phyloP scores from a whole-genome alignment of 345 rosid genomes.

The Aquilaria malaccensis region DNA sequence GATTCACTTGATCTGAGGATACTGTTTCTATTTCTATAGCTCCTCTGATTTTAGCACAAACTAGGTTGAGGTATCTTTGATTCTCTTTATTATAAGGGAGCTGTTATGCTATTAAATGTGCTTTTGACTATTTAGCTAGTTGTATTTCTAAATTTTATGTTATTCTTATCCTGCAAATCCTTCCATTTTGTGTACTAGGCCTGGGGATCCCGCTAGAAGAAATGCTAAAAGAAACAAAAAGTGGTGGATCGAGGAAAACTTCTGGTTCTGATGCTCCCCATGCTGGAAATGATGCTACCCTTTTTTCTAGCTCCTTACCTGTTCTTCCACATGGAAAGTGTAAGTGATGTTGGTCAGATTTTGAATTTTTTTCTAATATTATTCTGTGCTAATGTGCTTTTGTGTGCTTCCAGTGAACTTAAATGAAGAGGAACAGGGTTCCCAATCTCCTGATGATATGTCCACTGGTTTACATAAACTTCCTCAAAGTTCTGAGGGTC shows the following conservation, averaged over 20 bases:
- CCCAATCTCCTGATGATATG: conserved; percentile 31
- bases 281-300: conserved; percentile 44
- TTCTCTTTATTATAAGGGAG: conserved; percentile 14
- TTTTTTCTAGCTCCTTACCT: conserved; percentile 68
- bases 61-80: conserved; percentile 3
- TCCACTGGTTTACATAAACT: conserved; percentile 24
- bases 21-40: no score
- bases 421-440: conserved; percentile 22
- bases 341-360: conserved; percentile 20
- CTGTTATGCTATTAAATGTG: conserved; percentile 30
- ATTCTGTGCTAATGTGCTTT: conserved; percentile 14
- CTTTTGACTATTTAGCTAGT: conserved; percentile 18
- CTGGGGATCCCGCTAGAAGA: conserved; percentile 21
- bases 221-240: conserved; percentile 24
- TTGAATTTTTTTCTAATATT: neutral
- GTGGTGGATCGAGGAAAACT: conserved; percentile 27
- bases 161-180: conserved; percentile 9
- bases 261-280: conserved; percentile 31
- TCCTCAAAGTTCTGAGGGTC: conserved; percentile 21
- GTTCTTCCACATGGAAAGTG: conserved; percentile 54
- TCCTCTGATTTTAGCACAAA: no score
- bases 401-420: conserved; percentile 40
- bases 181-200: conserved; percentile 21
- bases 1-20: no score
- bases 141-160: conserved; percentile 19